Conservation (phyloP, 1,284 basidiomycete genomes). For the Sporisorium exsertum region DNA sequence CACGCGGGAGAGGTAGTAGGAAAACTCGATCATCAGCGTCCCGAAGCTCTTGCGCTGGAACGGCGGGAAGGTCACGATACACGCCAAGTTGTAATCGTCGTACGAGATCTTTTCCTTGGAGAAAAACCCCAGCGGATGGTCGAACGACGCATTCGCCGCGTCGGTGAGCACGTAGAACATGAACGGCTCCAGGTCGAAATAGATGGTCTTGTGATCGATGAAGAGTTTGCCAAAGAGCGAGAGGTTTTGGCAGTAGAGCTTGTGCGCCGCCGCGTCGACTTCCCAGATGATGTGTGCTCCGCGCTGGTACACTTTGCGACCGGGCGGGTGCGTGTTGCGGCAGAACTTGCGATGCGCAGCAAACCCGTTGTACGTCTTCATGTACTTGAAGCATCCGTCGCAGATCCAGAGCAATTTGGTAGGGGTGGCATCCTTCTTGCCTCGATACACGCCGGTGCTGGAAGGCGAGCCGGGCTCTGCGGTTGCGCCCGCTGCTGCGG, state of each 20-base stretch:
- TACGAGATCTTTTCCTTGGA: constrained; percentile 97
- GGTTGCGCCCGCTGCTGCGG: constrained; percentile 1
- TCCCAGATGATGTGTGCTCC: constrained; percentile 94
- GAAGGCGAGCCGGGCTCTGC: constrained; percentile 15
- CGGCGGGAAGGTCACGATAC: constrained; percentile 94
- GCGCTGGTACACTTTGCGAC: constrained; percentile 87
- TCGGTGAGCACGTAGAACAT: constrained; percentile 94
- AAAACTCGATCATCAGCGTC: constrained; percentile 97
- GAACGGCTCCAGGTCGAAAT: constrained; percentile 81
- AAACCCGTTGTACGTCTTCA: constrained; percentile 71
- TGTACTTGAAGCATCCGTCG: constrained; percentile 96
- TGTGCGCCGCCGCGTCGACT: constrained; percentile 82
- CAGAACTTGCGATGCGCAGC: constrained; percentile 75
- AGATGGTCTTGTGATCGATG: constrained; percentile 97
- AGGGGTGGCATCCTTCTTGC: constrained; percentile 21
- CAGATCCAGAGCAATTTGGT: constrained; percentile 75
- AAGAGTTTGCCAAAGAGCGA: constrained; percentile 98
- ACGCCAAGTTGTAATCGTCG: constrained; percentile 96
- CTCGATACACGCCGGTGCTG: neutral
- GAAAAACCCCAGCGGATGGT: constrained; percentile 92
- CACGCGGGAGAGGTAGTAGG: constrained; percentile 88
- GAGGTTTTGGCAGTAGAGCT: constrained; percentile 96
- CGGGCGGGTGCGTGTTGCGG: constrained; percentile 81
- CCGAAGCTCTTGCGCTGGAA: constrained; percentile 91
- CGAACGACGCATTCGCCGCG: constrained; percentile 76